Conservation (phyloP, 2,329 filamentous ascomycete species). For the Neopestalotiopsis clavispora region DNA sequence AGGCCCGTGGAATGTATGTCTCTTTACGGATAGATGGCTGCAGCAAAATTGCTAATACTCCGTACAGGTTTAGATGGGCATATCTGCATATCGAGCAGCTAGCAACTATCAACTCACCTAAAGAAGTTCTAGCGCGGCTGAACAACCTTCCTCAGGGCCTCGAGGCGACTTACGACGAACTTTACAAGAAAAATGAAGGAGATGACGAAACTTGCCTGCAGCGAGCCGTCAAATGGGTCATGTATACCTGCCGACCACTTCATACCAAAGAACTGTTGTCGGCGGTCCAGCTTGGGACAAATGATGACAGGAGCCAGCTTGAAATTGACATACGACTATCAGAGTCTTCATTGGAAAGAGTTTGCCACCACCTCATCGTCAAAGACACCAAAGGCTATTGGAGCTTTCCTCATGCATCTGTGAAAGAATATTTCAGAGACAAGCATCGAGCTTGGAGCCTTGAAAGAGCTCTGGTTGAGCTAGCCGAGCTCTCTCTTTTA, state of each 20-base stretch:
- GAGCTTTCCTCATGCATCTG: background rate
- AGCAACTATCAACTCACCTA: too few species aligned
- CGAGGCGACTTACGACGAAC: background rate
- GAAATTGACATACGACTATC: background rate
- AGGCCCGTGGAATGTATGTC: background rate
- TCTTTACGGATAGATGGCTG: background rate
- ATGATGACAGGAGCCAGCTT: background rate
- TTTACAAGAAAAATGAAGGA: background rate
- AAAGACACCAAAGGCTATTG: background rate
- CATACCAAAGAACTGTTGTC: background rate
- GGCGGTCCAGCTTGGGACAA: background rate
- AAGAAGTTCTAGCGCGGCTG: too few species aligned
- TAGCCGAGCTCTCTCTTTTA: background rate
- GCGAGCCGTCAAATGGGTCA: background rate
- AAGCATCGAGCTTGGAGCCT: background rate
- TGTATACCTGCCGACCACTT: background rate
- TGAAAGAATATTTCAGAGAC: background rate
- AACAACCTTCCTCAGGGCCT: background rate
- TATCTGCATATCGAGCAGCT: background rate
- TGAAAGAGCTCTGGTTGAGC: background rate
- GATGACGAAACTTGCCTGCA: background rate
- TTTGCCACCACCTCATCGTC: background rate
- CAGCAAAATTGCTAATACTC: background rate
- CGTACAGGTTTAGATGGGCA: background rate
- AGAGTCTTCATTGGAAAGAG: background rate